phyloP scores from a whole-genome alignment of 2,329 filamentous ascomycete genomes.

The Cladosporium phlei region DNA sequence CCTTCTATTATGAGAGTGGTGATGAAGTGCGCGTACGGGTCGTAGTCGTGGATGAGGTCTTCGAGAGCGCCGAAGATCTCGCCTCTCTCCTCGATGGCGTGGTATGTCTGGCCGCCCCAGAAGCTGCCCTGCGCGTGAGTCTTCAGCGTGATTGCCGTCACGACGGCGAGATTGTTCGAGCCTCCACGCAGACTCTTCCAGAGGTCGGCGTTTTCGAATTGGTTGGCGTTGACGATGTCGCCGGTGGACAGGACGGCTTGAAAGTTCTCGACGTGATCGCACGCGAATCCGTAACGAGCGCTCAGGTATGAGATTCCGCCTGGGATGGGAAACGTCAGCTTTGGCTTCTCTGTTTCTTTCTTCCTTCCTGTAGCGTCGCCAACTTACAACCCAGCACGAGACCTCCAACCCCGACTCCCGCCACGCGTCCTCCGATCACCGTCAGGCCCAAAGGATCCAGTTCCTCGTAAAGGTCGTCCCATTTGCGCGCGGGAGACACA shows the following conservation, averaged over 20 bases:
- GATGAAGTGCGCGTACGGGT: constrained; percentile 21
- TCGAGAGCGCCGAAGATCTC: constrained; percentile 12
- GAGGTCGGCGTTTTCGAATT: constrained; percentile 19
- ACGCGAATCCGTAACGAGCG: constrained; percentile 23
- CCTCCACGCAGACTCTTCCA: constrained; percentile 24
- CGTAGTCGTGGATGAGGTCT: constrained; percentile 17
- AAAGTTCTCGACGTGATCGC: constrained; percentile 27
- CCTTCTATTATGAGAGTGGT: constrained; percentile 18
- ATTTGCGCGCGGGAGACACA: constrained; percentile 44
- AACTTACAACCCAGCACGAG: constrained; percentile 19
- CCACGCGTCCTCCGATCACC: constrained; percentile 43
- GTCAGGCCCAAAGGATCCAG: constrained; percentile 39
- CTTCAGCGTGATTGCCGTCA: constrained; percentile 21
- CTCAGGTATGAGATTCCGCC: constrained; percentile 30
- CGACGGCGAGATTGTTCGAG: constrained; percentile 27
- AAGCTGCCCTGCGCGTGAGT: background rate
- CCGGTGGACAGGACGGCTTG: constrained; percentile 24
- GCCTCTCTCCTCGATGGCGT: constrained; percentile 16
- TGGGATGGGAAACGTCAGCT: background rate
- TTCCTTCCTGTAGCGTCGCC: background rate
- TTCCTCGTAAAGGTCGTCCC: constrained; percentile 40
- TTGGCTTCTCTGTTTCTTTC: too few species aligned
- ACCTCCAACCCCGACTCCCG: constrained; percentile 29
- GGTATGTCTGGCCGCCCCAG: constrained; percentile 17
- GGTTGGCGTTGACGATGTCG: constrained; percentile 20